These are phyloP conservation scores for Micractinium sp. DNA, from an alignment of 139 green algal species.

Conservation along the genomic window DNA sequence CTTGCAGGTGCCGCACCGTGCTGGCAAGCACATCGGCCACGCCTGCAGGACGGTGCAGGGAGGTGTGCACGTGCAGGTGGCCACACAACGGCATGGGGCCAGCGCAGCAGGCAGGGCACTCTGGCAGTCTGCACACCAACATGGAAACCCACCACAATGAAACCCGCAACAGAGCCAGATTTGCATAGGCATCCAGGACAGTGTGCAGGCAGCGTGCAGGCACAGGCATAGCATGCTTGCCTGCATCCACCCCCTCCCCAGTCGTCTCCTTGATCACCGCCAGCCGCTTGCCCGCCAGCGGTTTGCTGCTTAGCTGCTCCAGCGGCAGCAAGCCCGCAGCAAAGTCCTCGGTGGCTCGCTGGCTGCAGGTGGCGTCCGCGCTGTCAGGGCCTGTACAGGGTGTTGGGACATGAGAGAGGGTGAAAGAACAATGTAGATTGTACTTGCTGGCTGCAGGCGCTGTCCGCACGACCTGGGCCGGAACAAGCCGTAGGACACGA, in stretches of 20 bases:
- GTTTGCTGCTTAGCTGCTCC: constrained; percentile 52
- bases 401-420: no score
- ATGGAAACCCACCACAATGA: no score
- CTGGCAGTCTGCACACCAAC: no score
- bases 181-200: no score
- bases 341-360: constrained; percentile 43
- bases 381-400: constrained; percentile 64
- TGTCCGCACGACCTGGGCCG: background rate
- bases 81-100: background rate
- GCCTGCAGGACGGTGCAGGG: background rate
- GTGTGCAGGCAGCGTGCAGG: no score
- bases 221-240: background rate
- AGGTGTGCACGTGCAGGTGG: background rate
- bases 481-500: no score
- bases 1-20: constrained; percentile 72
- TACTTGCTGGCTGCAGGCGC: background rate
- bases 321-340: constrained; percentile 53
- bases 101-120: background rate
- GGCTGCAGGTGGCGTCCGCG: constrained; percentile 74
- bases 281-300: constrained; percentile 70
- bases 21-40: constrained; percentile 49
- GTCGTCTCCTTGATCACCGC: constrained; percentile 86
- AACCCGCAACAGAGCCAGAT: no score
- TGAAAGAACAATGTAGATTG: no score
- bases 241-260: constrained; percentile 78